Evolutionary conservation across 331 rosid genomes (phyloP), one percentile per base, ranked within the genome.

Genomic region (Rosa hybrid): DNA sequence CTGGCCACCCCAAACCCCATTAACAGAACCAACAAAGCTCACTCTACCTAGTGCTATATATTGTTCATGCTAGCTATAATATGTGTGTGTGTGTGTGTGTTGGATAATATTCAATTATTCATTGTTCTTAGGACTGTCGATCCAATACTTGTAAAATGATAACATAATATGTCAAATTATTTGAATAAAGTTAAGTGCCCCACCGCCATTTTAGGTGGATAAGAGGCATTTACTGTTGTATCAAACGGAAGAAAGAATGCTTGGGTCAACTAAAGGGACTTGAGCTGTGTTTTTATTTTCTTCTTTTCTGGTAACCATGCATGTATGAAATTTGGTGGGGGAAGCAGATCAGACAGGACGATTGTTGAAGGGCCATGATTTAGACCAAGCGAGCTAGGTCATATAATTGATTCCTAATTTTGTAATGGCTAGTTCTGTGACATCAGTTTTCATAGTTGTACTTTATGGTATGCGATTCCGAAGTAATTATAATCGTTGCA

Each of bases 201-300:
- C 71, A 34, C 21, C 12, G 5, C 21, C 45, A 8, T 65, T 34
- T 34, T 34, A 65, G 44, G 46, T 34, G 21, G 11, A 16, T 65
- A 65, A 64, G 71, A 65, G n/a, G 46, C 46, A 65, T 14, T 3
- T 64, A 6, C 11, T 64, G 44, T 34, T 64, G 70, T 64, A 64
- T 64, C n/a, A 30, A 64, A 13, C 2, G 41, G 45, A 64, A 64
- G 69, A 30, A 64, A 64, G 70, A 11, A 65, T 65, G 45, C 71
- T 38, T 34, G 30, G n/a, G 45, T 65, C 71, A 65, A 65, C 45
- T 65, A 34, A 65, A 65, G 71, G 38, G 68, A 62, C 68, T 12
- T 27, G 39, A 57, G 14, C 45, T 13, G 71, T 65, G 2, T 65
- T 65, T 38, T 14, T 65, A 27, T 64, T 53, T 53, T 64, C 41